phyloP scores from a whole-genome alignment of 495 filamentous ascomycete species.

The Tuber aestivum region DNA sequence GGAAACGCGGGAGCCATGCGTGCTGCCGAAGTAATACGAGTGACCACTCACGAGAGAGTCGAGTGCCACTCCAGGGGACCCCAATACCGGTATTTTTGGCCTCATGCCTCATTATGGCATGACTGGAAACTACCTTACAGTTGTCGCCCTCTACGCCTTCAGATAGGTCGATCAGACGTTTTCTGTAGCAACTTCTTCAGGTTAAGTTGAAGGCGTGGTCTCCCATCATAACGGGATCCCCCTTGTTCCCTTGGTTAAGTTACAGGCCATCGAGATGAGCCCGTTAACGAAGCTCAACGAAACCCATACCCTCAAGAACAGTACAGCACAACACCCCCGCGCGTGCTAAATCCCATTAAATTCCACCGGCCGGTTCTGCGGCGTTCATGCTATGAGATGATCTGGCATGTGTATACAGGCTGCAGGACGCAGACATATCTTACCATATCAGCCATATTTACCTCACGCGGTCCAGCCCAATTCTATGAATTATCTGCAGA shows the following conservation, averaged over 20 bases:
- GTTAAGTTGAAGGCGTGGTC: neutral
- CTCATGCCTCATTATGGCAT: neutral
- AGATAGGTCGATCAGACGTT: neutral
- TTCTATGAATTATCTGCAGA: neutral
- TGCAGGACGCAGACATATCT: no score
- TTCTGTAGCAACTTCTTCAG: neutral
- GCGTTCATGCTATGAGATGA: neutral
- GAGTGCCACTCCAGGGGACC: neutral
- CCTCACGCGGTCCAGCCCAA: neutral
- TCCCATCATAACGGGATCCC: neutral
- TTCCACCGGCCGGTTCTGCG: neutral
- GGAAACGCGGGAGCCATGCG: neutral
- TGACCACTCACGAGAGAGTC: neutral
- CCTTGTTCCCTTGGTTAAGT: neutral
- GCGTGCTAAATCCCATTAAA: neutral
- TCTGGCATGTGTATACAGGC: neutral
- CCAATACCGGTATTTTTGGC: neutral
- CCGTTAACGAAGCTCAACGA: neutral
- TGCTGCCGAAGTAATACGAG: neutral
- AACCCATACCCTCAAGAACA: neutral
- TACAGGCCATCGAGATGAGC: neutral
- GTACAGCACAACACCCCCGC: neutral
- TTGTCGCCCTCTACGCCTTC: neutral
- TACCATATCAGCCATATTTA: neutral
- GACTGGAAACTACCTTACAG: neutral